A percentile compares a stretch with the other conserved stretches of the same genome.
phyloP scores from a whole-genome alignment of 2,329 filamentous ascomycete genomes.

The Diaporthe humulicola region DNA sequence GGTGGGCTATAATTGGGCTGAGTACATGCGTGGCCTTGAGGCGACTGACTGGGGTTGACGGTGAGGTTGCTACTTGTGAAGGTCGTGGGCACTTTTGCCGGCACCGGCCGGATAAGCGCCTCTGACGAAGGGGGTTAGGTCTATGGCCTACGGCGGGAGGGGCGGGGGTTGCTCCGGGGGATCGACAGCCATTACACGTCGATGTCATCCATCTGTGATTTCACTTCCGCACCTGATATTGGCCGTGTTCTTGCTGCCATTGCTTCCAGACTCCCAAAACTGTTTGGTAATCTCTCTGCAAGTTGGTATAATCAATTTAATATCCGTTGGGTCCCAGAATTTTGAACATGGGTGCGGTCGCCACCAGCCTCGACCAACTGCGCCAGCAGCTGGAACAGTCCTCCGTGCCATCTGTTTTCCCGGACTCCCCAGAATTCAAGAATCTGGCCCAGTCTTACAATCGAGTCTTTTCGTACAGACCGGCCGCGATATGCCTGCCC shows the following conservation, averaged over 20 bases:
- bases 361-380: background rate
- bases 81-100: background rate
- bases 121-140: background rate
- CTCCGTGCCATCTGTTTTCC: conserved; percentile 24
- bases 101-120: conserved; percentile 14
- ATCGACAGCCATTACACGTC: background rate
- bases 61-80: background rate
- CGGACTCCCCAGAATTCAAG: conserved; percentile 22
- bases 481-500: conserved; percentile 58
- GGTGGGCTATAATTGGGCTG: background rate
- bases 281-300: background rate
- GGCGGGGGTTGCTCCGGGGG: background rate
- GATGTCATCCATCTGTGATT: conserved; percentile 5
- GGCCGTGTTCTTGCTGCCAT: background rate
- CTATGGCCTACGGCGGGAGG: too few relatives aligned
- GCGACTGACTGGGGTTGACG: background rate
- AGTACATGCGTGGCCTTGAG: background rate
- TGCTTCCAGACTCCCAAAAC: background rate
- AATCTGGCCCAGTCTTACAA: conserved; percentile 46
- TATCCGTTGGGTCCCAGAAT: background rate
- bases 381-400: conserved; percentile 2
- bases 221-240: background rate
- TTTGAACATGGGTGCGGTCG: background rate
- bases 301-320: background rate
- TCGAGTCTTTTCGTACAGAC: conserved; percentile 52